phyloP scores from a whole-genome alignment of 75 land plant genomes.

The Chamaecyparis obtusa region DNA sequence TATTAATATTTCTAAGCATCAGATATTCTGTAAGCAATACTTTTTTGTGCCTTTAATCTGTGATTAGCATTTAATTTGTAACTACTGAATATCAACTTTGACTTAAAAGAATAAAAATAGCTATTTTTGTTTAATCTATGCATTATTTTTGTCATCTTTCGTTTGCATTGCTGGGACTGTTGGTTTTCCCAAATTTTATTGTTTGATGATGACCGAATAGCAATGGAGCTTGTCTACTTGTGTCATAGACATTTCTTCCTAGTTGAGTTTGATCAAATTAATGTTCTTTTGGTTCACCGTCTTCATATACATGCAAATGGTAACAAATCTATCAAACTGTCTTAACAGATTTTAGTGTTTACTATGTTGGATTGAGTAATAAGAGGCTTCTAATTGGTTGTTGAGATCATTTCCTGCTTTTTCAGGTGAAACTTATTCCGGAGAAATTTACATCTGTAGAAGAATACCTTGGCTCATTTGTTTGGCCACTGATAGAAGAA shows the following conservation, averaged over 20 bases:
- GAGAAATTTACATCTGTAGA: conserved; percentile 32
- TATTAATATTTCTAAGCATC: no score
- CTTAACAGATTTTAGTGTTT: neutral
- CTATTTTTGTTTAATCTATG: no score
- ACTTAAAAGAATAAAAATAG: no score
- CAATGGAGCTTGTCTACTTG: neutral
- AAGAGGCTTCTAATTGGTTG: neutral
- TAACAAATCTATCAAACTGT: neutral
- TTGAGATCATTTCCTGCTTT: neutral
- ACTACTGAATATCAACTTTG: no score
- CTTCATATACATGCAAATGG: neutral
- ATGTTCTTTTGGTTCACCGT: neutral
- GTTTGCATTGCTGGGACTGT: no score
- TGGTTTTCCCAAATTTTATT: neutral
- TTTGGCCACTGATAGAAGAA: conserved; percentile 66
- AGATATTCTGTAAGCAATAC: no score
- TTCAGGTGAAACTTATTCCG: conserved; percentile 61
- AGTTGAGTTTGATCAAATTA: neutral
- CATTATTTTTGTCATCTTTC: no score
- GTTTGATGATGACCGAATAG: neutral
- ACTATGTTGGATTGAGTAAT: neutral
- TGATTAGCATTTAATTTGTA: no score
- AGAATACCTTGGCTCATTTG: conserved; percentile 40
- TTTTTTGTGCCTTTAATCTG: no score
- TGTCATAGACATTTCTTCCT: neutral